Percentiles rank a stretch among this genome's conserved stretches.
Conservation (phyloP, 805 yeast species). For the Metschnikowia picachoensis region DNA sequence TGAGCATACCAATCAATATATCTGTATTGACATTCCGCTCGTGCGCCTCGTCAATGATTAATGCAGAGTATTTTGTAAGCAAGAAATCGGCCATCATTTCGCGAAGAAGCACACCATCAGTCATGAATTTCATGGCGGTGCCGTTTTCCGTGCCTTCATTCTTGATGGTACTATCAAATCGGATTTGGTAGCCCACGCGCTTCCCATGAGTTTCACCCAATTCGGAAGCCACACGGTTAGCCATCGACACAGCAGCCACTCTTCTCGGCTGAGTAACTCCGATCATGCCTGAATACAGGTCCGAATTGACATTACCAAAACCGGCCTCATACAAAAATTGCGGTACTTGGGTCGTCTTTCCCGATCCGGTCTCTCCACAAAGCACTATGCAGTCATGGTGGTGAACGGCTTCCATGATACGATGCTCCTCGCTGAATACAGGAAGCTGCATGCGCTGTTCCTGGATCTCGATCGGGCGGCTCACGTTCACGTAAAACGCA, state of each 20-base stretch:
- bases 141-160: slow-evolving; percentile 41
- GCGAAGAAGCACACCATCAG: slow-evolving; percentile 88
- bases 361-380: slow-evolving; percentile 98
- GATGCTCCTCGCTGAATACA: slow-evolving; percentile 85
- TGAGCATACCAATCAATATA: slow-evolving; percentile 89
- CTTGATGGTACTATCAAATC: slow-evolving; percentile 70
- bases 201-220: slow-evolving; percentile 61
- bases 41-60: slow-evolving; percentile 96
- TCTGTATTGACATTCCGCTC: slow-evolving; percentile 96
- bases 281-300: slow-evolving; percentile 75
- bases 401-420: slow-evolving; percentile 91
- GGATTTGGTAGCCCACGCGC: slow-evolving; percentile 74
- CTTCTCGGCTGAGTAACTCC: slow-evolving; percentile 96
- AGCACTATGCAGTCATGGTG: slow-evolving; percentile 87
- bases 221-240: slow-evolving; percentile 72
- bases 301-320: slow-evolving; percentile 64
- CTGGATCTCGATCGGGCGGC: slow-evolving; percentile 65
- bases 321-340: slow-evolving; percentile 94
- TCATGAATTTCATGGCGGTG: slow-evolving; percentile 83
- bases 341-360: slow-evolving; percentile 97
- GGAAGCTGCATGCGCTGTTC: slow-evolving; percentile 70
- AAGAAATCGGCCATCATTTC: slow-evolving; percentile 90
- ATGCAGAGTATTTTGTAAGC: slow-evolving; percentile 75
- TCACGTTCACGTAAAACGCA: slow-evolving; percentile 64
- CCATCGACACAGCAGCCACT: slow-evolving; percentile 92